phyloP scores from a whole-genome alignment of 345 rosid species.

The Arabidopsis arenosa region DNA sequence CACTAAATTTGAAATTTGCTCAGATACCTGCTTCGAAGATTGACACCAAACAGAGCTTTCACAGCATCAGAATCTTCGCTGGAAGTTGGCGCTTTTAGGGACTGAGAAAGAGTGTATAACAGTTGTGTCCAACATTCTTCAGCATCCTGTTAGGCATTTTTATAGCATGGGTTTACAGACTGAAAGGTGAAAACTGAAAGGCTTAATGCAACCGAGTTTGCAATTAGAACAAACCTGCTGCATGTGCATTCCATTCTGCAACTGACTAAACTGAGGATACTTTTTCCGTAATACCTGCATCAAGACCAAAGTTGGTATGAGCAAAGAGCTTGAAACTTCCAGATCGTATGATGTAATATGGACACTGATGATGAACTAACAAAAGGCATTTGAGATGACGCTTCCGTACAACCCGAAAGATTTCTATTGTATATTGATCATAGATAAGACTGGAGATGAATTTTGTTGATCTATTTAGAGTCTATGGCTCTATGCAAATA shows the following conservation, averaged over 20 bases:
- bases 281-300: slow-evolving; percentile 83
- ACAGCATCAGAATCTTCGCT: slow-evolving; percentile 73
- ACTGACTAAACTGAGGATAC: slow-evolving; percentile 92
- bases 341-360: background rate
- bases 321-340: slow-evolving; percentile 26
- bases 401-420: background rate
- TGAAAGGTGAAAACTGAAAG: background rate
- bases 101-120: slow-evolving; percentile 88
- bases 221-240: slow-evolving; percentile 69
- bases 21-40: slow-evolving; percentile 80
- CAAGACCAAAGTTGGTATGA: slow-evolving; percentile 23
- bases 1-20: slow-evolving; percentile 8
- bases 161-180: slow-evolving; percentile 27
- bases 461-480: slow-evolving; percentile 4
- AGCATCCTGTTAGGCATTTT: slow-evolving; percentile 71
- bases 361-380: slow-evolving; percentile 14
- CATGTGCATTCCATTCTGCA: slow-evolving; percentile 94
- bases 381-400: slow-evolving; percentile 6
- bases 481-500: background rate
- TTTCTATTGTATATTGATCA: background rate
- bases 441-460: background rate
- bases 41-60: slow-evolving; percentile 83
- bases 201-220: slow-evolving; percentile 5
- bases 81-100: slow-evolving; percentile 67
- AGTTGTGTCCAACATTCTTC: slow-evolving; percentile 99